Base-by-base conservation (phyloP, 352 stramenopile genomes). In the Pythium rhizo-oryzae region DNA sequence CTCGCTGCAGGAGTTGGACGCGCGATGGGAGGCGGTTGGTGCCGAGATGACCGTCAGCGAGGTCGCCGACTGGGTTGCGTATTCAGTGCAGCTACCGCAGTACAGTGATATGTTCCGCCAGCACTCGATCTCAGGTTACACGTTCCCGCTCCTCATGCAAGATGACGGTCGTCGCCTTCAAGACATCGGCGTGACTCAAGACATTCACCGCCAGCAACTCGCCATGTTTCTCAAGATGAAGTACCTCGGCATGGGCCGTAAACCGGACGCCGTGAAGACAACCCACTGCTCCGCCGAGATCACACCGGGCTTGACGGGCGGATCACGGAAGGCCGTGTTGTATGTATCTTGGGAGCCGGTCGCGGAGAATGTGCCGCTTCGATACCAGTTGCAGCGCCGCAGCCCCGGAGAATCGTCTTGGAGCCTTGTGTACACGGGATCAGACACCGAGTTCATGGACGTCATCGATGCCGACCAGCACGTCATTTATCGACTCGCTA, bases 31-130 rank as follows among this genome's bases (percentile, higher is more conserved):
- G 46, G 54, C 70, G 12, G 80, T 96, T 3, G 87, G 87, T 0
- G 81, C 87, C n/a, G 87, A 96, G 62, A 96, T 96, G 87, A 96
- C 85, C 0, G 87, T 96, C 15, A 75, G 70, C 23, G 87, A 96
- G 52, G 87, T 96, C 55, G 81, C 83, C 0, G 87, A 96, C 63
- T 96, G 87, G 87, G 79, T 96, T 25, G 72, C 83, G 15, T 93
- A 87, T 68, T 80, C 84, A 13, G 87, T 93, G 16, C 87, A 96
- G 52, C 56, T 96, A 12, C 87, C 87, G 7, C 87, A 96, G 73
- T 96, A 96, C 73, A 80, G 79, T 24, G 81, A 90, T 0, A 72
- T 91, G 19, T 93, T 96, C 64, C 84, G 82, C 41, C 63, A 80
- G 23, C 78, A 96, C 67, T 96, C 84, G 12, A 92, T 96, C 54